Evolutionary conservation across 805 yeast genomes (phyloP), one percentile per base, ranked within the genome.

Genomic region (Candida ulmi): DNA sequence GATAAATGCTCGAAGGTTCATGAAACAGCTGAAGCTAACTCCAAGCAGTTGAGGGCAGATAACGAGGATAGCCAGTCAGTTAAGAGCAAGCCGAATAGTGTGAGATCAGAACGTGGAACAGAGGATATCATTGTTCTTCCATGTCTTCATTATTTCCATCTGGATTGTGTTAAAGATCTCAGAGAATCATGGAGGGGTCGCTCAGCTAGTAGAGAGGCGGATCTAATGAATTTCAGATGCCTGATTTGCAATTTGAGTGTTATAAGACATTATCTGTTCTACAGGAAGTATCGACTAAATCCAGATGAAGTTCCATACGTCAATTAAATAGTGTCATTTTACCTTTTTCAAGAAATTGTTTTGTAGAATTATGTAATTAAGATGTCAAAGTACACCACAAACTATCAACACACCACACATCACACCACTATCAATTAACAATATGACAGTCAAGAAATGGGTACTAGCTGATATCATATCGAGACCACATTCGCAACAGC

Each of bases 401-500:
- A 21, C 24, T 7, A 9, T 7, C 9, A 21, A 21, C 24, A 7
- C 24, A 9, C 24, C 6, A 6, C 6, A 21, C 9, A 21, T 7
- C 24, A 21, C 24, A 21, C n/a, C n/a, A n/a, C n/a, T n/a, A n/a
- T n/a, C n/a, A n/a, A n/a, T n/a, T n/a, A n/a, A n/a, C n/a, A 13
- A 36, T 23, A 48, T 43, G 44, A 33, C 35, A 3, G 31, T 40
- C 4, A 42, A 29, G 23, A 50, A 43, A 24, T 54, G 56, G 54
- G 33, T 52, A 3, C 28, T 54, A 7, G 33, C 37, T 11, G 58
- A 54, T 24, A 28, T 15, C 5, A 5, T 52, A 8, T 50, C 56
- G 5, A 18, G 34, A 4, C 35, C 57, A 15, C 52, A 50, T 5
- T 32, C 58, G 0, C 52, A 50, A 21, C 41, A 46, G 16, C 35